Conservation (phyloP, 2,329 filamentous ascomycete species). For the Fusarium sp. region DNA sequence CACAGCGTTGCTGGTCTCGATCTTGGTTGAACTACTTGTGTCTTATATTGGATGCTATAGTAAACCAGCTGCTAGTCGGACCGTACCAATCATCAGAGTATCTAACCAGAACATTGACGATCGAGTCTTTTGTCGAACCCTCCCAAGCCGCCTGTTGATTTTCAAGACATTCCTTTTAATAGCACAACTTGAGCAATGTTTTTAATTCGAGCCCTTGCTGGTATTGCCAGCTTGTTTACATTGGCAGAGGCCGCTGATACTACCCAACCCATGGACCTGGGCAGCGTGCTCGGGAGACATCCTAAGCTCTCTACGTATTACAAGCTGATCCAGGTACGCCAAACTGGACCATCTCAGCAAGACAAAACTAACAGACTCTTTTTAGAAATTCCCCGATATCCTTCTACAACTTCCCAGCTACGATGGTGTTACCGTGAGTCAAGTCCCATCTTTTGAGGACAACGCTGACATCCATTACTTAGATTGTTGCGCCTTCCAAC, state of each 20-base stretch:
- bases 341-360: background rate
- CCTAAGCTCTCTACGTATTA: constrained; percentile 59
- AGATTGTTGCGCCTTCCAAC: constrained; percentile 69
- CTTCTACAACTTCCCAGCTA: constrained; percentile 58
- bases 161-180: background rate
- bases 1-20: background rate
- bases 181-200: constrained; percentile 24
- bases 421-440: constrained; percentile 58
- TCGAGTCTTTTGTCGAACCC: background rate
- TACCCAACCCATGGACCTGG: constrained; percentile 51
- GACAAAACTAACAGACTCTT: background rate
- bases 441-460: background rate
- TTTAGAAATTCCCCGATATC: constrained; percentile 59
- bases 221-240: constrained; percentile 40
- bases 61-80: background rate
- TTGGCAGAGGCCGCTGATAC: constrained; percentile 33
- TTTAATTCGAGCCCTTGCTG: constrained; percentile 32
- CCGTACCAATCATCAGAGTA: background rate
- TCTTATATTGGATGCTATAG: background rate
- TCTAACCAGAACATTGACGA: background rate
- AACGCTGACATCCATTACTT: background rate
- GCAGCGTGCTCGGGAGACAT: constrained; percentile 53
- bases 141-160: background rate
- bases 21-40: background rate
- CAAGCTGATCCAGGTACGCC: constrained; percentile 55